phyloP scores from a whole-genome alignment of 805 yeast genomes.

The Lipomyces sp. region DNA sequence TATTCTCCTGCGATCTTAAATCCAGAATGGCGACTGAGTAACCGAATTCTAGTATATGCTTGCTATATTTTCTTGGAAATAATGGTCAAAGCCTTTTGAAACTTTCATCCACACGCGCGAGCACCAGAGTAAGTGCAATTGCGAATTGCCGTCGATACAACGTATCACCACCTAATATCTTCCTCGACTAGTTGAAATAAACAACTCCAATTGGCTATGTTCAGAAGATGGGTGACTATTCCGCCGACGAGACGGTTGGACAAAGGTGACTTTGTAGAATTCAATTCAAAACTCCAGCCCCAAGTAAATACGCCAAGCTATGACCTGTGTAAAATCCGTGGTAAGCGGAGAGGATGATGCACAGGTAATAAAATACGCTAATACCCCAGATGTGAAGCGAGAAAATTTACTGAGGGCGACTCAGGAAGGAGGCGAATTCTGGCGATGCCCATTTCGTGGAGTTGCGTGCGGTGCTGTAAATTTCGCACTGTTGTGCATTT shows the following conservation, averaged over 20 bases:
- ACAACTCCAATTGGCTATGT: background rate
- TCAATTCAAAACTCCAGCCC: background rate
- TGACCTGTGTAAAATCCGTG: background rate
- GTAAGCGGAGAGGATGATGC: background rate
- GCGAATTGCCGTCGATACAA: background rate
- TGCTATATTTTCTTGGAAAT: background rate
- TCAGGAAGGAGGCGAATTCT: background rate
- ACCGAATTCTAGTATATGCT: conserved; percentile 6
- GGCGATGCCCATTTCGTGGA: background rate
- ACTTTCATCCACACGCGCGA: background rate
- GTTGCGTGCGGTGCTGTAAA: background rate
- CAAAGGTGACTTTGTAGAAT: background rate
- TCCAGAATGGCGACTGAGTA: background rate
- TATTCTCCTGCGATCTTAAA: background rate
- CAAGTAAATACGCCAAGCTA: background rate
- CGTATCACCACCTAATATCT: background rate
- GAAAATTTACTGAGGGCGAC: background rate
- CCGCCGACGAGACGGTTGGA: background rate
- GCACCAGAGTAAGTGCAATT: background rate
- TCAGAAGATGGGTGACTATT: background rate
- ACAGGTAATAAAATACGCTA: background rate
- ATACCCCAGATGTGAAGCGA: background rate
- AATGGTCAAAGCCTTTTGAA: background rate
- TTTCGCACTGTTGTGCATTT: background rate
- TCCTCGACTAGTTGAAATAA: background rate